Conservation (phyloP, 2,329 filamentous ascomycete genomes). For the Phoma sp. region DNA sequence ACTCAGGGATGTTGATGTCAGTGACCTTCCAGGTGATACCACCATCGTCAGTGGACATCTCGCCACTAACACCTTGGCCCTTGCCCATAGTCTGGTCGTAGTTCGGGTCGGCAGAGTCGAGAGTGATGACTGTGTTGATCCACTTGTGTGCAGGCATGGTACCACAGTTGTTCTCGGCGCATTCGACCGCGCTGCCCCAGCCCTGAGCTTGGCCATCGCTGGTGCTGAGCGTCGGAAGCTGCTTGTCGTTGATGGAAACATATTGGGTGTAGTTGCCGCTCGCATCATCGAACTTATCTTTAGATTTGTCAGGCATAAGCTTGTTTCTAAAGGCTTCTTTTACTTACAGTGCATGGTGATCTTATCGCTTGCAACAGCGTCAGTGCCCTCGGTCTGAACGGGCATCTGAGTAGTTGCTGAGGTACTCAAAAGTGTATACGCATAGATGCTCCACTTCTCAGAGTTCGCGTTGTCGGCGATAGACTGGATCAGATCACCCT, state of each 20-base stretch:
- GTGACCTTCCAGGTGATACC: constrained; percentile 55
- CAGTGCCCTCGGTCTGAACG: constrained; percentile 38
- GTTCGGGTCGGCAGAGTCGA: constrained; percentile 45
- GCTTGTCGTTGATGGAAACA: constrained; percentile 47
- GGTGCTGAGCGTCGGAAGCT: constrained; percentile 55
- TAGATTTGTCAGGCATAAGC: background rate
- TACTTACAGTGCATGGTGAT: constrained; percentile 52
- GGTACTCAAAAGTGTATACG: constrained; percentile 52
- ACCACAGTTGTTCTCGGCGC: constrained; percentile 49
- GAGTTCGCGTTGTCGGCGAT: constrained; percentile 42
- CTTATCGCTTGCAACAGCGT: constrained; percentile 36
- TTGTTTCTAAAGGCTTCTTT: background rate
- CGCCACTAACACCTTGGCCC: constrained; percentile 50
- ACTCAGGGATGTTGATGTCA: constrained; percentile 42
- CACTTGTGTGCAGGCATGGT: constrained; percentile 51
- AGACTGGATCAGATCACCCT: constrained; percentile 58
- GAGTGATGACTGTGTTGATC: constrained; percentile 50
- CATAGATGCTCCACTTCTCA: constrained; percentile 53
- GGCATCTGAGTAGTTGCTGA: constrained; percentile 39
- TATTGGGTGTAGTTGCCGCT: constrained; percentile 52
- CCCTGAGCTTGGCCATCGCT: constrained; percentile 52
- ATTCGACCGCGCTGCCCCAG: constrained; percentile 55
- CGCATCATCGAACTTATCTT: constrained; percentile 50
- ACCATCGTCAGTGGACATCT: constrained; percentile 50
- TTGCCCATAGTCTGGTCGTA: constrained; percentile 50